Evolutionary conservation across 176 grass and related monocot genomes (phyloP), one percentile per base, ranked within the genome.

Genomic region (Raddia distichophylla): DNA sequence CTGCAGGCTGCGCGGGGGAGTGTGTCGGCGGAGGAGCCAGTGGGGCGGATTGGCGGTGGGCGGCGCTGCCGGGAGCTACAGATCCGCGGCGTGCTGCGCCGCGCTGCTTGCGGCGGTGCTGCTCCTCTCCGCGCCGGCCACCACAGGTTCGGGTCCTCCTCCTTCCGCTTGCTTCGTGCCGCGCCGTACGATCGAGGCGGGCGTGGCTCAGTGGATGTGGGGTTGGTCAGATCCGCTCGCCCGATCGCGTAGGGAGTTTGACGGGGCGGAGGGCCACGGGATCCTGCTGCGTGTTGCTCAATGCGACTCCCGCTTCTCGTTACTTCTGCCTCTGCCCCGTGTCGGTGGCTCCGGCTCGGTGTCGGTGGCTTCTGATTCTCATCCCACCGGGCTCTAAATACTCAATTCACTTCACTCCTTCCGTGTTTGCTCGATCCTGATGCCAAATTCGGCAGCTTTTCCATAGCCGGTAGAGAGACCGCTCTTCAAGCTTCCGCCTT

Each of bases 71-170:
- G 60, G 61, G 47, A 17, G 60, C 32, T 67, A 47, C 62, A 83
- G 87, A 82, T 90, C 87, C 59, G 60, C 70, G 32, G 87, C 87
- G 7, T 86, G 78, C 73, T 78, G 66, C 60, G 83, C 83, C 59
- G 78, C 35, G 73, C 78, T 90, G 66, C 78, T 90, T 50, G 87
- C 60, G 73, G 83, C 78, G 42, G 67, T 55, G 59, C 32, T 90
- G 78, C 73, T 90, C 73, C 60, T 90, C 66, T 90, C 83, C 20
- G 78, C 80, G 7, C 86, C 92, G 35, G 44, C 63, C 16, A 68
- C 89, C 65, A 91, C 92, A 86, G 89, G 88, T 94, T 86, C 68
- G 82, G 32, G 19, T 34, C 67, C 8, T 7, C 5, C 12, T 53
- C 8, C 4, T 4, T 22, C 58, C 2, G 81, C n/a, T 73, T 18